Evolutionary conservation across 768 basidiomycete species (phyloP).

Genomic region (Suillus subluteus): DNA sequence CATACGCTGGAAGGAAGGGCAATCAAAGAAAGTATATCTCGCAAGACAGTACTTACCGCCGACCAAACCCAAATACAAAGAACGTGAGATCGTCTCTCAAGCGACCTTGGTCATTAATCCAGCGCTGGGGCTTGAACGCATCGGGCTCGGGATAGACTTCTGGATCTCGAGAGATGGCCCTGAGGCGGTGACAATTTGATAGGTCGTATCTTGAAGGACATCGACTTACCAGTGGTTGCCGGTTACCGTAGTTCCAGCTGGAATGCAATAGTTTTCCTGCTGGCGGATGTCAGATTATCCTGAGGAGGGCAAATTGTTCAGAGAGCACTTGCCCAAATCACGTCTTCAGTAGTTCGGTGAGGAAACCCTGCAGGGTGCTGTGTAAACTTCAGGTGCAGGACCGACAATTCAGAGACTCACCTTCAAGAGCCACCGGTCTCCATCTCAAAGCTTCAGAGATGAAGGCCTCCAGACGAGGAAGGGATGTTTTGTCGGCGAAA

Average conservation of each 20-base stretch:
- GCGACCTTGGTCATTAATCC: too few relatives aligned
- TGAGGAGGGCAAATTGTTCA: background rate
- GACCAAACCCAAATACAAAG: slow-evolving; percentile 60
- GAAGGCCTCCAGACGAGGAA: too few relatives aligned
- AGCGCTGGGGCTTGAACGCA: background rate
- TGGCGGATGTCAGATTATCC: background rate
- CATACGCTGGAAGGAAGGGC: too few relatives aligned
- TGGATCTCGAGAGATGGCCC: slow-evolving; percentile 5
- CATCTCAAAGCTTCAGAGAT: too few relatives aligned
- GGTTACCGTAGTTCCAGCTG: slow-evolving; percentile 24
- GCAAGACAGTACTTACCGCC: slow-evolving; percentile 17
- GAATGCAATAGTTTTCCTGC: slow-evolving; percentile 30
- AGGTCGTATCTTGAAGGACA: background rate
- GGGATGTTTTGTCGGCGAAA: too few relatives aligned
- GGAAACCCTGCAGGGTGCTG: slow-evolving; percentile 10
- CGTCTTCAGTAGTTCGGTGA: background rate
- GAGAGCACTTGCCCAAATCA: too few relatives aligned
- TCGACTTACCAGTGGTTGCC: background rate
- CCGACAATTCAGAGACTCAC: background rate
- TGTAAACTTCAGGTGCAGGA: background rate
- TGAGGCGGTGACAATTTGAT: background rate
- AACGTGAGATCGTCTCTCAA: slow-evolving; percentile 33
- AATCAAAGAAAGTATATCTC: too few relatives aligned
- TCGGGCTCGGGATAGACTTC: slow-evolving; percentile 9
- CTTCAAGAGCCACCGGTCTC: too few relatives aligned